These are phyloP conservation scores for Aphanomyces euteiches DNA, from an alignment of 352 stramenopile species.

Conservation along the genomic window DNA sequence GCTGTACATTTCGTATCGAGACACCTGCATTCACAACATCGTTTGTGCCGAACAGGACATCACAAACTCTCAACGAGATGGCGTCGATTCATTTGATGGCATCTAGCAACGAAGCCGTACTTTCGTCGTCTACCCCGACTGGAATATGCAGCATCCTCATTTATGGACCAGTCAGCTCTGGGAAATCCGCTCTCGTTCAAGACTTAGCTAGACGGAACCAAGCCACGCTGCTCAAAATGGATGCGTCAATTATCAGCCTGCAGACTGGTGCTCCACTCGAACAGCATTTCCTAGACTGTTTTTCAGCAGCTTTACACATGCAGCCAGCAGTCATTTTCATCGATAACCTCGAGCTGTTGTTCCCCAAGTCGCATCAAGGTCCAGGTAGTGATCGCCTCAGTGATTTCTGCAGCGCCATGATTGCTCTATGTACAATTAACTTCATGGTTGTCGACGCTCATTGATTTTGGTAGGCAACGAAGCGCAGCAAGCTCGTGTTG, in stretches of 20 bases:
- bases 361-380: constrained; percentile 62
- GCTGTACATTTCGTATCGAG: constrained; percentile 1
- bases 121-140: background rate
- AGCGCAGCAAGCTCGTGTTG: constrained; percentile 34
- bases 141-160: constrained; percentile 40
- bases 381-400: constrained; percentile 68
- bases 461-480: too few species aligned
- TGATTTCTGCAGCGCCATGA: constrained; percentile 51
- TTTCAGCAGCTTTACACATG: constrained; percentile 63
- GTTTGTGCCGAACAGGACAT: background rate
- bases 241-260: constrained; percentile 46
- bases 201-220: constrained; percentile 46
- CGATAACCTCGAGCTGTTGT: constrained; percentile 73
- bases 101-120: background rate
- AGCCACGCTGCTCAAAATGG: constrained; percentile 61
- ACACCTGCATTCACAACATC: background rate
- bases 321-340: constrained; percentile 65
- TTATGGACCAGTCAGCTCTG: constrained; percentile 58
- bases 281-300: constrained; percentile 55
- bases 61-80: background rate
- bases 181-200: constrained; percentile 66
- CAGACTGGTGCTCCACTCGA: constrained; percentile 39
- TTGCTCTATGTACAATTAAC: constrained; percentile 50
- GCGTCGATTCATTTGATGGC: background rate
- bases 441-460: background rate